Evolutionary conservation across 495 filamentous ascomycete genomes (phyloP).

Genomic region (Aspergillus funiculosus): DNA sequence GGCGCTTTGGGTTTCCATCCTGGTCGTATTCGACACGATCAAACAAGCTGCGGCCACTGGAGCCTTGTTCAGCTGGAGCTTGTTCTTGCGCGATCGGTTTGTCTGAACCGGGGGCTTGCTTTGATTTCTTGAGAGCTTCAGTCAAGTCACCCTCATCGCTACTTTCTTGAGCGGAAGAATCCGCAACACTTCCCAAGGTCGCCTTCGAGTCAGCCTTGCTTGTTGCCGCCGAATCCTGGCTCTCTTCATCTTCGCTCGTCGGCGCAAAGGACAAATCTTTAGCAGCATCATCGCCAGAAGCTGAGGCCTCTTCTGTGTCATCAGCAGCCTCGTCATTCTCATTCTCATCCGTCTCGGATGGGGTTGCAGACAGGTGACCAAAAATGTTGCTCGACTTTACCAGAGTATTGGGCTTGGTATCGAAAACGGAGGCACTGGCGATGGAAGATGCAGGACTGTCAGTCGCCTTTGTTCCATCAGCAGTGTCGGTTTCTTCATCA

Average conservation of each 20-base stretch:
- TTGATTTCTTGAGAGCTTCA: slow-evolving; percentile 20
- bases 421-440: slow-evolving; percentile 19
- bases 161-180: slow-evolving; percentile 21
- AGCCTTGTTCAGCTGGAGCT: slow-evolving; percentile 27
- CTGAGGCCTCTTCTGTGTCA: slow-evolving; percentile 35
- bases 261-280: slow-evolving; percentile 14
- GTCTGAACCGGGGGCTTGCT: slow-evolving; percentile 15
- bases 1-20: slow-evolving; percentile 46
- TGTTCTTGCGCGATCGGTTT: too few relatives aligned
- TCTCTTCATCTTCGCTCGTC: slow-evolving; percentile 25
- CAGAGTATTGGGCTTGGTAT: slow-evolving; percentile 20
- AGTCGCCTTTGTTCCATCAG: slow-evolving; percentile 16
- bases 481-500: slow-evolving; percentile 15
- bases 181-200: slow-evolving; percentile 15
- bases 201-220: slow-evolving; percentile 21
- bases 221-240: slow-evolving; percentile 17
- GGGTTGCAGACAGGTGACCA: slow-evolving; percentile 53
- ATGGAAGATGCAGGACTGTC: slow-evolving; percentile 10
- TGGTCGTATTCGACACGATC: slow-evolving; percentile 48
- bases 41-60: slow-evolving; percentile 50
- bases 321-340: slow-evolving; percentile 40
- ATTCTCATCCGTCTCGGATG: slow-evolving; percentile 38
- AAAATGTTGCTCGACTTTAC: slow-evolving; percentile 52
- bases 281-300: slow-evolving; percentile 15
- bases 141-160: slow-evolving; percentile 24